Evolutionary conservation across 352 stramenopile species (phyloP), one percentile per base, ranked within the genome.

Genomic region (Pythium angustatum): DNA sequence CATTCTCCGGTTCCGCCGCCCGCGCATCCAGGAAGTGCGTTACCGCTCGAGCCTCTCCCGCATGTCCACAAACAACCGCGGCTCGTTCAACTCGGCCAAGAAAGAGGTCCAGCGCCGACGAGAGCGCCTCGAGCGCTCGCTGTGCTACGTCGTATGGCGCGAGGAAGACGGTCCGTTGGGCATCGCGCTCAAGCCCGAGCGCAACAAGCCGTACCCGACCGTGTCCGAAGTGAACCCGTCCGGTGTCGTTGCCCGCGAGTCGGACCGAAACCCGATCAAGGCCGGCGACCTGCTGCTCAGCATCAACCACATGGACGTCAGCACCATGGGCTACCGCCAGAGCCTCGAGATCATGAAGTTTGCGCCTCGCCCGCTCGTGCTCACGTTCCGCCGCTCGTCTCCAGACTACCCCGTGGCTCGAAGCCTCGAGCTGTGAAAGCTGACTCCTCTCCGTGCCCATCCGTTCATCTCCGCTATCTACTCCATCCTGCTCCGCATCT

Each of bases 261-360:
- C 70, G 3, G 38, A 55, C 15, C 64, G 59, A 8, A 79, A 73
- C 53, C 60, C 58, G 21, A 69, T 79, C 47, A 73, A 68, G 7
- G 68, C 77, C 14, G 79, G 78, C 14, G 82, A 91, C 62, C 61
- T 83, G 49, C 62, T 91, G 44, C 65, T 91, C 28, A 88, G 77
- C n/a, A 86, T 91, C 61, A 91, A 89, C 53, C 76, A 89, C 68
- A 72, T 77, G 53, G 82, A 89, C 63, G 77, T 89, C 15, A 78
- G 75, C 38, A 66, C 73, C 40, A 65, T 91, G 54, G 79, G 79
- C 45, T 85, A 81, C 60, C 78, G 76, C 58, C 77, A 77, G 33
- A 78, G 73, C 56, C 73, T 81, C 41, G 65, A 87, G 57, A 65
- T 89, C 62, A 79, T 91, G 68, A 77, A 85, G 58, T 82, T 85